Evolutionary conservation across 441 rosid genomes (phyloP).

Genomic region (Isatis lusitanica): DNA sequence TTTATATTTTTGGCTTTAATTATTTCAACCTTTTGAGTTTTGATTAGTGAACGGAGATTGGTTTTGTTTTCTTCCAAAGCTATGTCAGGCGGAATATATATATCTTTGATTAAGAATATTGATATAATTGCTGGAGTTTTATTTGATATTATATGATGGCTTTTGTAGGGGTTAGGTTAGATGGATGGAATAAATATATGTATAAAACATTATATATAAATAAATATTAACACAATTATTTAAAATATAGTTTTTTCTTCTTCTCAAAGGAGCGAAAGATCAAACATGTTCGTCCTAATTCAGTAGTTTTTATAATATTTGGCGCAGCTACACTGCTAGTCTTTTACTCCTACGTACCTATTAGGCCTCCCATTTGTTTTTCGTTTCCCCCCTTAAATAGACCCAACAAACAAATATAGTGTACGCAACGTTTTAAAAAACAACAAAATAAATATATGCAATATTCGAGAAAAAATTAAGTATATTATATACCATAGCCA

Average conservation of each 20-base stretch:
- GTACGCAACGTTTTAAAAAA: not conserved
- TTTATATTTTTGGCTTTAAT: not conserved
- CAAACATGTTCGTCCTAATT: slow-evolving; percentile 36
- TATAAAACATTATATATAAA: not conserved
- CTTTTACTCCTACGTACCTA: slow-evolving; percentile 18
- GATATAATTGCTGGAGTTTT: not conserved
- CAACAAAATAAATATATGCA: not conserved
- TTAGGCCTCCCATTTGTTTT: slow-evolving; percentile 17
- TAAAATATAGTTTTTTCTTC: not conserved
- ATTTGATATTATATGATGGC: not conserved
- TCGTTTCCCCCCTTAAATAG: not conserved
- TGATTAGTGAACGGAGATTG: not conserved
- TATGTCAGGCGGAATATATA: slow-evolving; percentile 15
- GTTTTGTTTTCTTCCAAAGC: slow-evolving; percentile 25
- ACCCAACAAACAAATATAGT: slow-evolving; percentile 19
- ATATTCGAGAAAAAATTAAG: not conserved
- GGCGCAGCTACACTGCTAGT: slow-evolving; percentile 23
- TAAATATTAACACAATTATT: not conserved
- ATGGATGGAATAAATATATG: not conserved
- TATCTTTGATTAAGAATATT: not conserved
- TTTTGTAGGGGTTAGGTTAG: slow-evolving; percentile 24
- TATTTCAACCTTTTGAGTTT: not conserved
- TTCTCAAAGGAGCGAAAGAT: slow-evolving; percentile 10
- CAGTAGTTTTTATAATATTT: slow-evolving; percentile 28
- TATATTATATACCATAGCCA: not conserved